A percentile compares a stretch with the other conserved stretches of the same genome.
Evolutionary conservation across 306 rosid genomes (phyloP).

Genomic region (Vicia villosa): DNA sequence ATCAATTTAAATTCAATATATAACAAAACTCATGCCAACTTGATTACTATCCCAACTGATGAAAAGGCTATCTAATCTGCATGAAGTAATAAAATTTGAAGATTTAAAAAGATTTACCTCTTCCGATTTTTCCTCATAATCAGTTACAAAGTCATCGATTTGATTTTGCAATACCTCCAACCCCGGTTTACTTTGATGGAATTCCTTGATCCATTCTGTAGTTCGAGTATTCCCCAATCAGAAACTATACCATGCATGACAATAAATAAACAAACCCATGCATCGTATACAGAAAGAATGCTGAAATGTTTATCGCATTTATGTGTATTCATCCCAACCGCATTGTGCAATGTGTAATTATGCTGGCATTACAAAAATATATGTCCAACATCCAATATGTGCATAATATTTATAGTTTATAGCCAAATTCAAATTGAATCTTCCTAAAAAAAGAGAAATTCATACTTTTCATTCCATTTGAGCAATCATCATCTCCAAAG

Average conservation of each 20-base stretch:
- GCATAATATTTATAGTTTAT: neutral
- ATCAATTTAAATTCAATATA: neutral
- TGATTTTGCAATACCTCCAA: slow-evolving; percentile 62
- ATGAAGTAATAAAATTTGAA: neutral
- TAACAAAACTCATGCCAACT: neutral
- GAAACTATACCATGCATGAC: slow-evolving; percentile 20
- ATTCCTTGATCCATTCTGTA: slow-evolving; percentile 79
- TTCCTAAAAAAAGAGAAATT: neutral
- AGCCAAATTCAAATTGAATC: slow-evolving; percentile 20
- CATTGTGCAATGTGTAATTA: too few relatives aligned
- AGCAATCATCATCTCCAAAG: slow-evolving; percentile 50
- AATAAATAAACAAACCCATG: neutral
- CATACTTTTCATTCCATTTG: slow-evolving; percentile 62
- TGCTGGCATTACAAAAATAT: too few relatives aligned
- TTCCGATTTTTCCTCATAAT: slow-evolving; percentile 70
- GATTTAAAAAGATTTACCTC: slow-evolving; percentile 48
- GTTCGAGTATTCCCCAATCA: slow-evolving; percentile 38
- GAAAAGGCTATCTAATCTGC: neutral
- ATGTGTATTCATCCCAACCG: too few relatives aligned
- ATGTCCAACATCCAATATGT: neutral
- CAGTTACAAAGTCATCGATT: slow-evolving; percentile 66
- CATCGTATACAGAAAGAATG: too few relatives aligned
- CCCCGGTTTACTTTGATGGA: slow-evolving; percentile 73
- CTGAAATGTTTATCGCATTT: too few relatives aligned
- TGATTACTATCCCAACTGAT: too few relatives aligned